Evolutionary conservation across 2,329 filamentous ascomycete species (phyloP).

Genomic region (Cytospora schulzeri): DNA sequence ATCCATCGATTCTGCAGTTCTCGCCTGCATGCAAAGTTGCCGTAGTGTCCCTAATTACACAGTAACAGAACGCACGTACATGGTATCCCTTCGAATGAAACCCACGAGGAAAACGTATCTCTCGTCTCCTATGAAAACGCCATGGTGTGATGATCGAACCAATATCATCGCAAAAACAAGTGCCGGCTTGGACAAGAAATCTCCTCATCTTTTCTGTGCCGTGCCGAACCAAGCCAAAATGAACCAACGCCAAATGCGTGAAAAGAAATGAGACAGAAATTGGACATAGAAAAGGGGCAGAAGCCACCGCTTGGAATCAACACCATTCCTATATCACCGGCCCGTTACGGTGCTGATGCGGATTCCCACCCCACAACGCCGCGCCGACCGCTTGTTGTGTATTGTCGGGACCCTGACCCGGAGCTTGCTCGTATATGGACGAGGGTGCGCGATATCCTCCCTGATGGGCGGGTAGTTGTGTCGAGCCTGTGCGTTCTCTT

Average conservation of each 20-base stretch:
- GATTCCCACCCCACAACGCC: conserved; percentile 37
- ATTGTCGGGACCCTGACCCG: conserved; percentile 32
- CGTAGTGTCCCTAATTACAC: not conserved
- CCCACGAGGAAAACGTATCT: not conserved
- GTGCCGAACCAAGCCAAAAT: conserved; percentile 12
- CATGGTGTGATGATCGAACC: not conserved
- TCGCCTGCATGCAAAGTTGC: not conserved
- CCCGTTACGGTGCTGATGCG: conserved; percentile 22
- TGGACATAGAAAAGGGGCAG: not conserved
- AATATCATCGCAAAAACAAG: not conserved
- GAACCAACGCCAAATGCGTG: conserved; percentile 15
- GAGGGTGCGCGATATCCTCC: conserved; percentile 17
- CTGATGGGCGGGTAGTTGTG: conserved; percentile 28
- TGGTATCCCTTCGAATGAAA: not conserved
- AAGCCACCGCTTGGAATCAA: conserved; percentile 3
- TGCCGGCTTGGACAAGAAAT: conserved; percentile 2
- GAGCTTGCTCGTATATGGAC: conserved; percentile 1
- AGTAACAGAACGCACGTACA: not conserved
- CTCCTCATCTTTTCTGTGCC: conserved; percentile 10
- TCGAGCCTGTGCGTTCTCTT: conserved; percentile 7
- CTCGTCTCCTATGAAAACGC: not conserved
- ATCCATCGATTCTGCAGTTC: not conserved
- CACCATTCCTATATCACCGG: conserved; percentile 20
- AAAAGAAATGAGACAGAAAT: not conserved
- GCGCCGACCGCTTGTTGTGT: conserved; percentile 38